These are phyloP conservation scores for Solanum bulbocastanum DNA, from an alignment of 257 asterid genomes.

Conservation along the genomic window DNA sequence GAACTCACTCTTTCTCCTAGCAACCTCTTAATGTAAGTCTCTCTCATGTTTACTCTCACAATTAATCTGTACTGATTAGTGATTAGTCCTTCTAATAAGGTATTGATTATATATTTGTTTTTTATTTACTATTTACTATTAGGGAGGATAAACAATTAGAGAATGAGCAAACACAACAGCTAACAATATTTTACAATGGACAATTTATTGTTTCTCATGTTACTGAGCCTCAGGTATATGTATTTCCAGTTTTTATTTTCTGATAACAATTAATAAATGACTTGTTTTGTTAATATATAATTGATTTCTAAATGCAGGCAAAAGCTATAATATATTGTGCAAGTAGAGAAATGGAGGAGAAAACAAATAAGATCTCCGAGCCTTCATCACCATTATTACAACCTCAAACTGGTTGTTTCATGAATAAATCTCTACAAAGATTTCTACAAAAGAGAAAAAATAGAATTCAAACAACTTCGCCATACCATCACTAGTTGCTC, in stretches of 20 bases:
- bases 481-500: constrained; percentile 3
- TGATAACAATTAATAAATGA: no score
- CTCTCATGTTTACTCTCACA: no score
- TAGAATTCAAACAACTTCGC: constrained; percentile 5
- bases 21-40: no score
- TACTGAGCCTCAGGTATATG: constrained; percentile 27
- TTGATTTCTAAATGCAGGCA: neutral
- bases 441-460: constrained; percentile 24
- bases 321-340: constrained; percentile 12
- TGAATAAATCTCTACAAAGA: constrained; percentile 16
- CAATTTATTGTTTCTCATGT: constrained; percentile 31
- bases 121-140: neutral
- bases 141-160: neutral
- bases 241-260: no score
- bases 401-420: neutral
- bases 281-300: no score
- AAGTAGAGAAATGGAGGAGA: constrained; percentile 7
- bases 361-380: neutral
- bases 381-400: neutral
- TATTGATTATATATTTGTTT: neutral
- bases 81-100: no score
- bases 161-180: constrained; percentile 5
- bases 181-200: constrained; percentile 53
- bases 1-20: constrained; percentile 11
- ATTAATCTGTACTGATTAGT: no score